Percentiles rank a stretch among this genome's conserved stretches.
phyloP scores from a whole-genome alignment of 768 basidiomycete species.

The Pulveroboletus ravenelii region DNA sequence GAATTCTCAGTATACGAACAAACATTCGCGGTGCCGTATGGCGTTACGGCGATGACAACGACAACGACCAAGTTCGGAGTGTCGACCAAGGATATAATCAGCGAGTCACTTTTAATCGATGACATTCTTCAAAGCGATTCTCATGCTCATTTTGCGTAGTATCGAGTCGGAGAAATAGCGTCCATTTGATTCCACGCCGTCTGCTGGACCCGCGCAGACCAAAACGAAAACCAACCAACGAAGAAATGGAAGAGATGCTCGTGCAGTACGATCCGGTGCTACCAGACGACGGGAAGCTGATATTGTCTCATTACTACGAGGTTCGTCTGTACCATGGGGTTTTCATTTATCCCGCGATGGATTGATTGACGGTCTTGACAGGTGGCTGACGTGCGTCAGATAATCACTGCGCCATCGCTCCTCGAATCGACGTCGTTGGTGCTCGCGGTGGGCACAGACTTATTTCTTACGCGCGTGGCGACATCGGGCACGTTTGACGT shows the following conservation, averaged over 20 bases:
- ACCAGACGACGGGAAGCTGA: conserved; percentile 57
- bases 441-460: conserved; percentile 81
- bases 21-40: conserved; percentile 65
- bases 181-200: conserved; percentile 69
- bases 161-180: conserved; percentile 66
- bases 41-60: conserved; percentile 61
- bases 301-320: conserved; percentile 53
- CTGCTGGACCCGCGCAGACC: conserved; percentile 83
- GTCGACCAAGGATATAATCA: conserved; percentile 77
- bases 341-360: neutral
- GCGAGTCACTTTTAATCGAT: conserved; percentile 40
- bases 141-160: conserved; percentile 42
- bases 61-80: conserved; percentile 90
- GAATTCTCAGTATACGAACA: conserved; percentile 60
- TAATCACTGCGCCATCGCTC: conserved; percentile 76
- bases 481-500: conserved; percentile 93
- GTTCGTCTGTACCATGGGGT: conserved; percentile 34
- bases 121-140: neutral
- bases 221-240: conserved; percentile 62
- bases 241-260: conserved; percentile 83
- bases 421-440: conserved; percentile 91
- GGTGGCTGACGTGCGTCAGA: conserved; percentile 64
- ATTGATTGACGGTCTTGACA: conserved; percentile 27
- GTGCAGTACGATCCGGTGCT: conserved; percentile 80
- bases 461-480: conserved; percentile 81